Evolutionary conservation across 2,329 filamentous ascomycete genomes (phyloP).

Genomic region (Lasiodiplodia sp.): DNA sequence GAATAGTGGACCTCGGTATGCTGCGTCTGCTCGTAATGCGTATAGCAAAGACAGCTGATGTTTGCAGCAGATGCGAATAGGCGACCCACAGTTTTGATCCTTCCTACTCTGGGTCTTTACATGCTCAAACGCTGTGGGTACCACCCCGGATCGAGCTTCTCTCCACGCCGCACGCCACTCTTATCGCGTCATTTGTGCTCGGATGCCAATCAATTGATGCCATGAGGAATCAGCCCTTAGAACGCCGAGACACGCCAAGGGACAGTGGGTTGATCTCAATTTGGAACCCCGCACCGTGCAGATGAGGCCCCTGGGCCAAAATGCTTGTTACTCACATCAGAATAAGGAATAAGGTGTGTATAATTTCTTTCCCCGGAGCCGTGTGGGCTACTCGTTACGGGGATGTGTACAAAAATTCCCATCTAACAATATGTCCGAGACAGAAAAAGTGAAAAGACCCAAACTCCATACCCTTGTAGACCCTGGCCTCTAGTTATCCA

Average conservation of each 20-base stretch:
- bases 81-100: neutral
- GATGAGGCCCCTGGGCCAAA: too few relatives aligned
- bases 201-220: too few relatives aligned
- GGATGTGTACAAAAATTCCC: neutral
- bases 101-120: neutral
- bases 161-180: too few relatives aligned
- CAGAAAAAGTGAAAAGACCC: neutral
- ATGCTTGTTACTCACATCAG: too few relatives aligned
- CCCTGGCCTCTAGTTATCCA: neutral
- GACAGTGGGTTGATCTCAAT: too few relatives aligned
- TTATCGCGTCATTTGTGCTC: too few relatives aligned
- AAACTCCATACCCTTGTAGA: neutral
- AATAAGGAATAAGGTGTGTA: too few relatives aligned
- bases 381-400: neutral
- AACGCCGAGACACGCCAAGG: too few relatives aligned
- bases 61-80: neutral
- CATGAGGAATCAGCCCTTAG: too few relatives aligned
- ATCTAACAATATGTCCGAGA: constrained; percentile 2
- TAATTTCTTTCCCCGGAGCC: too few relatives aligned
- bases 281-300: too few relatives aligned
- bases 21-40: neutral
- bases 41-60: neutral
- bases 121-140: neutral
- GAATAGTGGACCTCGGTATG: neutral
- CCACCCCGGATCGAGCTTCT: too few relatives aligned